Base-by-base conservation (phyloP, 108 stramenopile genomes). In the Ochromonas danica region DNA sequence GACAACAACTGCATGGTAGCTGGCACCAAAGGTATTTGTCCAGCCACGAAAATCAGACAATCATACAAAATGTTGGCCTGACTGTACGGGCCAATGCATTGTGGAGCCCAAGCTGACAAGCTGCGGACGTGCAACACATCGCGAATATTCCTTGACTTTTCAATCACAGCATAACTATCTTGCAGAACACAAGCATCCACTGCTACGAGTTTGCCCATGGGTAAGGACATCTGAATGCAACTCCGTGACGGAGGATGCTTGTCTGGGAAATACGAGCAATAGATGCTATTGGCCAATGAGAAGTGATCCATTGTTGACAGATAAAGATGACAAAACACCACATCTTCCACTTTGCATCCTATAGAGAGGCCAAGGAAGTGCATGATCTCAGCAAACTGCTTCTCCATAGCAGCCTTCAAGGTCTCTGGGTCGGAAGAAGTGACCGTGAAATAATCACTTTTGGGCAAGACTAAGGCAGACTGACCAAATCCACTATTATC, bases 41-140 rank as follows among this genome's bases (percentile, higher is more conserved):
- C 72, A 31, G 97, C 95, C 22, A 96, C 41, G 40, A 95, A 92
- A 1, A 89, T 87, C 62, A 95, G 35, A 0, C 82, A 51, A 42
- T 42, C 89, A 0, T 90, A 85, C 1, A 95, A 61, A 10, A 88
- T 86, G 84, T 97, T 97, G 63, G 91, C 93, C 86, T 99, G 98
- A 70, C 91, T 89, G 86, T 99, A 99, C 0, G 98, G 98, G 6
- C 98, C 98, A 40, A 99, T 94, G 88, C 97, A 98, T 0, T 95
- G 92, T 1, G 98, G 98, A 1, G 97, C 98, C 97, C 97, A 99
- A 31, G 85, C 77, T 0, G 93, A 94, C 30, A 95, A 87, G 27
- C 94, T 95, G 71, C 94, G 94, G 10, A 99, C 98, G 75, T 98
- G 96, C 35, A 99, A 80, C 10, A 91, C 91, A 60, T 93, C 83